Conservation (phyloP, 495 filamentous ascomycete genomes). For the Tuber calosporum region DNA sequence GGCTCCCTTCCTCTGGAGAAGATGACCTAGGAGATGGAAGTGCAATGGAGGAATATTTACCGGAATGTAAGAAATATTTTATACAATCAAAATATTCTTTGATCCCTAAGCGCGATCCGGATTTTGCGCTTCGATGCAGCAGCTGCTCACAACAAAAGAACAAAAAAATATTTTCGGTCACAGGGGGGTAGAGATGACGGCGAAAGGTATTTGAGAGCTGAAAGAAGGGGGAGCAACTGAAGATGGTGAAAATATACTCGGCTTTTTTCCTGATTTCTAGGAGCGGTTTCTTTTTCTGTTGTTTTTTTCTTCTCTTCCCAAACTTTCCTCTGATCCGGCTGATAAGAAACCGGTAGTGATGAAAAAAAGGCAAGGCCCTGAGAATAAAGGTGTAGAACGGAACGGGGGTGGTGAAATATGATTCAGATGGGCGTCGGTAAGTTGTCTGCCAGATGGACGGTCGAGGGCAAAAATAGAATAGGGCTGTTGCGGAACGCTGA, state of each 20-base stretch:
- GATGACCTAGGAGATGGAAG: neutral
- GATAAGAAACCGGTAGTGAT: constrained; percentile 27
- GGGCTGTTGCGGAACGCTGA: constrained; percentile 28
- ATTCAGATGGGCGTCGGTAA: constrained; percentile 23
- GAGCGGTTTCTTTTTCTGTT: constrained; percentile 16
- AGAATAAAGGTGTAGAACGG: constrained; percentile 29
- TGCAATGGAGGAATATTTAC: constrained; percentile 3
- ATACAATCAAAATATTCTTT: constrained; percentile 5
- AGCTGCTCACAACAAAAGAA: constrained; percentile 26
- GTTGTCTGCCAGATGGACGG: constrained; percentile 13
- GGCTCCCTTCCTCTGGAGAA: constrained; percentile 10
- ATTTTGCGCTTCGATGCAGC: constrained; percentile 30
- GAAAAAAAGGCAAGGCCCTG: constrained; percentile 19
- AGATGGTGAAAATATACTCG: constrained; percentile 19
- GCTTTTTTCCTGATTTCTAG: constrained; percentile 17
- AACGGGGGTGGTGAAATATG: constrained; percentile 18
- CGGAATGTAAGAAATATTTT: neutral
- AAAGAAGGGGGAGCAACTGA: constrained; percentile 22
- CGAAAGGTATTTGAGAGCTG: constrained; percentile 10
- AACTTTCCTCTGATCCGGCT: constrained; percentile 22
- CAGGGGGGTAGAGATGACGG: constrained; percentile 25
- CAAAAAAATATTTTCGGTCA: constrained; percentile 33
- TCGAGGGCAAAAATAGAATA: constrained; percentile 26
- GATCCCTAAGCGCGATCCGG: constrained; percentile 19
- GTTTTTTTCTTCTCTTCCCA: constrained; percentile 2